Evolutionary conservation across 306 rosid species (phyloP), one percentile per base, ranked within the genome.

Genomic region (Quercus glauca): DNA sequence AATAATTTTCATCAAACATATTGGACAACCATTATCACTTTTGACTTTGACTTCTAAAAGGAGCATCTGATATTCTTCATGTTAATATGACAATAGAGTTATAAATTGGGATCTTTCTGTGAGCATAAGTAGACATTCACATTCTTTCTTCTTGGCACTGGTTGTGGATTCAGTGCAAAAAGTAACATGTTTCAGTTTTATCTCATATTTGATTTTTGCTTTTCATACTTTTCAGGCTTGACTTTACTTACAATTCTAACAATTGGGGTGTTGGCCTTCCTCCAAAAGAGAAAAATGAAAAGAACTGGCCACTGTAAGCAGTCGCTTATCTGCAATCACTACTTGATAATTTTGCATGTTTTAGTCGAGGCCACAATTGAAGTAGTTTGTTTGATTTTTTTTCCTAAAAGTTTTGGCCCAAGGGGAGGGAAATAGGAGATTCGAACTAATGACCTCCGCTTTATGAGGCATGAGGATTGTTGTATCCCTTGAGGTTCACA

Each of bases 231-330:
- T 83, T 61, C 92, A 92, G 97, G 90, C 89, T 92, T 55, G 99
- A 95, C 89, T 92, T 95, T 78, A 87, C 96, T 8, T 92, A 90
- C 81, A 89, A 78, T 78, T 86, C 85, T 76, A 92, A 92, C 81
- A 95, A 95, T 74, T 92, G 99, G 99, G 98, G 98, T 59, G 90
- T 90, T 69, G 99, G 97, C 64, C 96, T 95, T 88, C 98, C 97
- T 87, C 96, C 97, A 71, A 84, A 74, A 74, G 93, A 85, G 85
- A 95, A 95, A 86, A 95, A 95, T 75, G 96, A 89, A 85, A 87
- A 83, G 74, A 80, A 56, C 83, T 95, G 99, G 99, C 90, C 94
- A 19, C 77, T 90, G 99, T 95, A 87, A 90, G 97, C 83, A 55
- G 80, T 82, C 41, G 15, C 71, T 23, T 59, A 71, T 67, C 72